A percentile compares a stretch with the other conserved stretches of the same genome.
phyloP scores from a whole-genome alignment of 441 rosid species.

The Theobroma grandiflorum region DNA sequence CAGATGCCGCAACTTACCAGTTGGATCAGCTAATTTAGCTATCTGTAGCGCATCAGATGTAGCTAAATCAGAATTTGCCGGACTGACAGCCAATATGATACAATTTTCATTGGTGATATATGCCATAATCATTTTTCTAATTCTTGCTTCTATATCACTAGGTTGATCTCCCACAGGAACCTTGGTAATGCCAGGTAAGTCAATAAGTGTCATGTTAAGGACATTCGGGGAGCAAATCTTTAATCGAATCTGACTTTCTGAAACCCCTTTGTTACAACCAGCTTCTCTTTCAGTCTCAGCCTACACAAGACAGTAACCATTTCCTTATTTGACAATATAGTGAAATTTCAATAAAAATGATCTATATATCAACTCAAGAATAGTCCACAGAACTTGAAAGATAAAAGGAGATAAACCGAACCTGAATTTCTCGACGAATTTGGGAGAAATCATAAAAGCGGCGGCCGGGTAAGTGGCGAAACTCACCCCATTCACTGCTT shows the following conservation, averaged over 20 bases:
- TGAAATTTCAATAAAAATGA: background rate
- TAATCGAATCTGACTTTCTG: slow-evolving; percentile 63
- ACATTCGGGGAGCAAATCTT: slow-evolving; percentile 73
- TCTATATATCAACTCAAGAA: background rate
- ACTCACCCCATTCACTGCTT: slow-evolving; percentile 66
- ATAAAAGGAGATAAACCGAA: slow-evolving; percentile 1
- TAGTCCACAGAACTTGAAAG: background rate
- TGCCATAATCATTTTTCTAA: slow-evolving; percentile 66
- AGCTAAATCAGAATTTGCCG: slow-evolving; percentile 86
- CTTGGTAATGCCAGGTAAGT: slow-evolving; percentile 82
- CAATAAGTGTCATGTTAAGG: slow-evolving; percentile 73
- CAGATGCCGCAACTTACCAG: slow-evolving; percentile 41
- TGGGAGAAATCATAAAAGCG: slow-evolving; percentile 61
- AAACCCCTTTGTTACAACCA: slow-evolving; percentile 71
- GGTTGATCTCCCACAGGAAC: slow-evolving; percentile 91
- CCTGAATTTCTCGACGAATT: slow-evolving; percentile 71
- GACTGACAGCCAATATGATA: slow-evolving; percentile 76
- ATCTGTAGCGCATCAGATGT: slow-evolving; percentile 84
- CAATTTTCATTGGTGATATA: slow-evolving; percentile 57
- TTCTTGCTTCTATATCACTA: slow-evolving; percentile 61
- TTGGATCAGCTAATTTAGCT: slow-evolving; percentile 74
- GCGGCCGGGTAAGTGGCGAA: slow-evolving; percentile 54
- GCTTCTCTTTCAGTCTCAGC: slow-evolving; percentile 78
- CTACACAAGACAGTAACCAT: slow-evolving; percentile 39
- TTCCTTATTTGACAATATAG: background rate